Evolutionary conservation across 2,329 filamentous ascomycete species (phyloP).

Genomic region (Hypoxylon rubiginosum): DNA sequence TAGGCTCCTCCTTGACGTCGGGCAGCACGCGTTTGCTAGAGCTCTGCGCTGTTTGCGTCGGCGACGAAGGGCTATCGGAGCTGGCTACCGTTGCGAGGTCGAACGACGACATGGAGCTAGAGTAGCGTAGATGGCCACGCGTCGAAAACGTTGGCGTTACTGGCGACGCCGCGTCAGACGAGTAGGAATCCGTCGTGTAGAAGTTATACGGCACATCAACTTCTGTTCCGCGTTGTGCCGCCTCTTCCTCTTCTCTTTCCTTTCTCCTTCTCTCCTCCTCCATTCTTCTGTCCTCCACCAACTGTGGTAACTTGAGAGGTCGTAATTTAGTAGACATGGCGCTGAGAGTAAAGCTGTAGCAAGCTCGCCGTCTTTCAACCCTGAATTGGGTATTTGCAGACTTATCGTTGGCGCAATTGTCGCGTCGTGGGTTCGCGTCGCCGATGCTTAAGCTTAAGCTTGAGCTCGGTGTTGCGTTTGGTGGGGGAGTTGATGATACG

Average conservation of each 20-base stretch:
- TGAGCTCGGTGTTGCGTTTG: conserved; percentile 24
- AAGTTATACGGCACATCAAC: conserved; percentile 61
- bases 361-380: conserved; percentile 35
- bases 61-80: conserved; percentile 68
- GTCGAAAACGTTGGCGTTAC: conserved; percentile 78
- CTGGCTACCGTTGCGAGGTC: conserved; percentile 69
- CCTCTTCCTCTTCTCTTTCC: conserved; percentile 49
- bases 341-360: conserved; percentile 29
- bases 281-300: conserved; percentile 50
- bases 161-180: conserved; percentile 77
- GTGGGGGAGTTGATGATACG: conserved; percentile 39
- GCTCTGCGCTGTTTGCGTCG: conserved; percentile 62
- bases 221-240: conserved; percentile 47
- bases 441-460: neutral
- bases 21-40: conserved; percentile 77
- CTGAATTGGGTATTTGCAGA: conserved; percentile 18
- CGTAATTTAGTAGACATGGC: conserved; percentile 51
- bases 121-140: conserved; percentile 73
- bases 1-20: conserved; percentile 86
- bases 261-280: conserved; percentile 48
- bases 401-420: conserved; percentile 25
- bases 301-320: conserved; percentile 50
- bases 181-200: conserved; percentile 66
- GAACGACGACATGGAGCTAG: conserved; percentile 84
- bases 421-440: conserved; percentile 20